Evolutionary conservation across 352 stramenopile species (phyloP).

Genomic region (Globisporangium barbulae): DNA sequence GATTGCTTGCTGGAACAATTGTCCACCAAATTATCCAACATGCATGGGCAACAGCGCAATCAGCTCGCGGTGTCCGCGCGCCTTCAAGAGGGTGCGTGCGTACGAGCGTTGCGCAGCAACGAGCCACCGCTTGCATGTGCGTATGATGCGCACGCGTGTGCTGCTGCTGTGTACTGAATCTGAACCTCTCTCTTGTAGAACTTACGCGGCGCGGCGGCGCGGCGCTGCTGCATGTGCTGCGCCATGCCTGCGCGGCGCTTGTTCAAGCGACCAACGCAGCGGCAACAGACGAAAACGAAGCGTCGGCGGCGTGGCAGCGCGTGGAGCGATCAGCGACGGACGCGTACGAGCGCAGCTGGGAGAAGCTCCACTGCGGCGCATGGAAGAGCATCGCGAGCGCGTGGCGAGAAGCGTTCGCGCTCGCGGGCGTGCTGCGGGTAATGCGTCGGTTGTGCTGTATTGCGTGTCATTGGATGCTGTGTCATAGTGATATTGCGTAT

Average conservation of each 20-base stretch:
- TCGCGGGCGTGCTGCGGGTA: conserved; percentile 52
- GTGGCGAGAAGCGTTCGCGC: conserved; percentile 64
- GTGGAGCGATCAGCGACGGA: conserved; percentile 18
- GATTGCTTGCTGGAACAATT: no score
- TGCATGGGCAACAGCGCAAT: neutral
- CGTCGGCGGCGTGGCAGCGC: neutral
- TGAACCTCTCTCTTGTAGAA: conserved; percentile 23
- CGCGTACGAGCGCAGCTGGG: conserved; percentile 65
- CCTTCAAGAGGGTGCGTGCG: conserved; percentile 25
- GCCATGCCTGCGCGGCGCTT: conserved; percentile 18
- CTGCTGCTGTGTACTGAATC: neutral
- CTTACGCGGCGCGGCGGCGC: conserved; percentile 41
- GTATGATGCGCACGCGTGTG: neutral
- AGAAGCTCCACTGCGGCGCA: conserved; percentile 66
- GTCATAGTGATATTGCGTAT: neutral
- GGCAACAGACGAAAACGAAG: neutral
- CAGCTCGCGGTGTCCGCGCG: conserved; percentile 7
- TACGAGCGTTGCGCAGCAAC: no score
- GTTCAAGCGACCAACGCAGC: neutral
- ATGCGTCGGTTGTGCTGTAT: neutral
- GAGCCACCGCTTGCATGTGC: neutral
- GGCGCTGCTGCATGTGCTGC: conserved; percentile 39
- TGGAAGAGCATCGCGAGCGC: conserved; percentile 58
- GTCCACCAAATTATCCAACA: neutral
- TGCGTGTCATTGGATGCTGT: neutral